A percentile compares a stretch with the other conserved stretches of the same genome.
Evolutionary conservation across 331 rosid genomes (phyloP).

Genomic region (Spiraea crenata): DNA sequence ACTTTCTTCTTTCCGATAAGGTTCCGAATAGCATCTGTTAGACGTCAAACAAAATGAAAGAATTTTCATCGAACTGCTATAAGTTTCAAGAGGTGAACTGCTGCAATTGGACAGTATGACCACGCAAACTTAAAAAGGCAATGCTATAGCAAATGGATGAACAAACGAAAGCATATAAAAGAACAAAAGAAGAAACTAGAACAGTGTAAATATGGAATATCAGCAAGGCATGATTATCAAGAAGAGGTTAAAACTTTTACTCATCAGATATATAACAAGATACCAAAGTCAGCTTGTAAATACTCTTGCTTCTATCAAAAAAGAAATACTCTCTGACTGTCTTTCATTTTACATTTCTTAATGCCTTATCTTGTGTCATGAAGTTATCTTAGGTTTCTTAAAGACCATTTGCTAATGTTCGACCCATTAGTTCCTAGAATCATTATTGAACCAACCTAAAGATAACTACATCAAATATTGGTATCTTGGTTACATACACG

Average conservation of each 20-base stretch:
- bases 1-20: conserved; percentile 38
- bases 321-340: too few species aligned
- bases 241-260: neutral
- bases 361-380: neutral
- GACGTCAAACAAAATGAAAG: neutral
- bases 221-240: neutral
- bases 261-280: neutral
- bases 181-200: neutral
- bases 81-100: neutral
- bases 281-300: neutral
- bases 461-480: neutral
- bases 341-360: too few species aligned
- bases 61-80: conserved; percentile 5
- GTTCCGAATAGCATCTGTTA: conserved; percentile 44
- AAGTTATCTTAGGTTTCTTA: neutral
- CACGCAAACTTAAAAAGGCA: conserved; percentile 13
- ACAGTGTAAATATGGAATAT: neutral
- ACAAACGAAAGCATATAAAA: neutral
- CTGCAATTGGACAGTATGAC: neutral
- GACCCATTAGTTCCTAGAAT: neutral
- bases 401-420: neutral
- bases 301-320: too few species aligned
- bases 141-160: conserved; percentile 13
- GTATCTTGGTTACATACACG: neutral
- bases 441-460: neutral